Evolutionary conservation across 1,284 basidiomycete species (phyloP).

Genomic region (Trichosporon faecale): DNA sequence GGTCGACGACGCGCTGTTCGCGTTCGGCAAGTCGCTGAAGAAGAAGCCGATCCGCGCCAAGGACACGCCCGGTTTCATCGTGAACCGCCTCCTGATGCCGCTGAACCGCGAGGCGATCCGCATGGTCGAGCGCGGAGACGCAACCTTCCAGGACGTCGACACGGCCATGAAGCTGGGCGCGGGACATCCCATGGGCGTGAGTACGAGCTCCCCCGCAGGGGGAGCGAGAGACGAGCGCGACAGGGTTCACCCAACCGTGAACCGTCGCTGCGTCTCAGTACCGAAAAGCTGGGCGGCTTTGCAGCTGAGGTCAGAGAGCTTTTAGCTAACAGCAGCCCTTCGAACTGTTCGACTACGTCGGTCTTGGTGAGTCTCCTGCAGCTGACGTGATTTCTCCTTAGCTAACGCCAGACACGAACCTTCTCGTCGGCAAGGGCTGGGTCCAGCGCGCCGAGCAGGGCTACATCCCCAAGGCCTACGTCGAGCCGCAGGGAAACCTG

Average conservation of each 20-base stretch:
- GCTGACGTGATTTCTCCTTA: background rate
- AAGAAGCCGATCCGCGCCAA: conserved; percentile 59
- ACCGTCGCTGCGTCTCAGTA: no score
- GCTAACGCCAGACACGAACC: conserved; percentile 43
- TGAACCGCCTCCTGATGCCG: conserved; percentile 57
- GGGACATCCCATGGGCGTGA: conserved; percentile 44
- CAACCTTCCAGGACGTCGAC: conserved; percentile 58
- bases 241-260: no score
- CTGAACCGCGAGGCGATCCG: conserved; percentile 58
- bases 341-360: conserved; percentile 59
- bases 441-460: conserved; percentile 53
- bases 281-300: no score
- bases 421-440: conserved; percentile 57
- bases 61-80: conserved; percentile 57
- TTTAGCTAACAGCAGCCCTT: conserved; percentile 54
- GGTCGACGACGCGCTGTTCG: conserved; percentile 54
- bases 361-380: conserved; percentile 51
- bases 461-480: conserved; percentile 53
- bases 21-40: conserved; percentile 56
- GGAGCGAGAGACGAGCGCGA: no score
- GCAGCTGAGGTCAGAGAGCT: no score
- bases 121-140: conserved; percentile 60
- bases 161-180: conserved; percentile 62
- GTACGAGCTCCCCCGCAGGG: background rate
- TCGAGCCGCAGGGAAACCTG: conserved; percentile 52